These are phyloP conservation scores for Candida dajiaensis DNA, from an alignment of 805 yeast genomes.

Conservation along the genomic window DNA sequence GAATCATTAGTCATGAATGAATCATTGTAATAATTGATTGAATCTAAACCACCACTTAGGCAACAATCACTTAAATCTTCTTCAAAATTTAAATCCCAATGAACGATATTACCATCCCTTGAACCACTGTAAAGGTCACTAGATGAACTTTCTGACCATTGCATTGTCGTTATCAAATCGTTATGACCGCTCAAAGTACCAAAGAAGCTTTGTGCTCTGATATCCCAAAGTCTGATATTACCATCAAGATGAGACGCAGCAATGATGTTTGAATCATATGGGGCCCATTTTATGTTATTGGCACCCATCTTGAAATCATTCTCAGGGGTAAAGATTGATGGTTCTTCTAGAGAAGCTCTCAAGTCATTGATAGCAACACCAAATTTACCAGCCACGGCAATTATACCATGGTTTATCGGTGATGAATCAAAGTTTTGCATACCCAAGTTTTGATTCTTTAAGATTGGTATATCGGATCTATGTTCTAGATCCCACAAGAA, in stretches of 20 bases:
- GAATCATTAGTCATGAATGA: slow-evolving; percentile 22
- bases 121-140: slow-evolving; percentile 56
- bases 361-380: slow-evolving; percentile 75
- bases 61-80: slow-evolving; percentile 34
- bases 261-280: slow-evolving; percentile 49
- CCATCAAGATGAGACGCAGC: slow-evolving; percentile 61
- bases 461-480: slow-evolving; percentile 52
- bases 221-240: slow-evolving; percentile 67
- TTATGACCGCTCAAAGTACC: slow-evolving; percentile 51
- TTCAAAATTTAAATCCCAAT: slow-evolving; percentile 52
- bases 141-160: slow-evolving; percentile 50
- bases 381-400: slow-evolving; percentile 62
- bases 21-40: slow-evolving; percentile 28
- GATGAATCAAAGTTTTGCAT: slow-evolving; percentile 46
- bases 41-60: slow-evolving; percentile 39
- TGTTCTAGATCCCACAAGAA: slow-evolving; percentile 71
- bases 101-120: slow-evolving; percentile 54
- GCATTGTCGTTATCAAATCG: slow-evolving; percentile 47
- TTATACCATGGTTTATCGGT: slow-evolving; percentile 39
- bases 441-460: slow-evolving; percentile 47
- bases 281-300: slow-evolving; percentile 56
- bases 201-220: slow-evolving; percentile 50
- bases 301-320: slow-evolving; percentile 26
- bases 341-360: slow-evolving; percentile 31
- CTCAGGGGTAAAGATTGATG: slow-evolving; percentile 39